Evolutionary conservation across 2,329 filamentous ascomycete species (phyloP).

Genomic region (Paecilomyces sp.): DNA sequence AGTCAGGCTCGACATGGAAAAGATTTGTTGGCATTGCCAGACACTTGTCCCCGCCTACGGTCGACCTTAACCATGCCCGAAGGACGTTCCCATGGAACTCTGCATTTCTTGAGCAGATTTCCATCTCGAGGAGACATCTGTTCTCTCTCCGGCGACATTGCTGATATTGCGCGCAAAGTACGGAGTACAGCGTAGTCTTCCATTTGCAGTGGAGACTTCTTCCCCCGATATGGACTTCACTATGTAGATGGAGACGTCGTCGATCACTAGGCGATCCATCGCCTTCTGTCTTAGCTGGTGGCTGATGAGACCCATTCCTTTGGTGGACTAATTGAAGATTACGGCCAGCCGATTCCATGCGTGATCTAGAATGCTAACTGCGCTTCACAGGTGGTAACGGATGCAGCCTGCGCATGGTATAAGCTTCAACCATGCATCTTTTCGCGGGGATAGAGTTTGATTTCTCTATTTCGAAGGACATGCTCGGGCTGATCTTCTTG

Average conservation of each 20-base stretch:
- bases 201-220: neutral
- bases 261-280: neutral
- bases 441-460: neutral
- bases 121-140: neutral
- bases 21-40: no score
- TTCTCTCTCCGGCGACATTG: neutral
- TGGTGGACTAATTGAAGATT: neutral
- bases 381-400: neutral
- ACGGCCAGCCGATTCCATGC: neutral
- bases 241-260: neutral
- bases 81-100: neutral
- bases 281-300: neutral
- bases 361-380: neutral
- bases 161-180: neutral
- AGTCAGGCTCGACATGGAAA: no score
- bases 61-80: neutral
- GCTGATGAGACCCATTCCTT: neutral
- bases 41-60: neutral
- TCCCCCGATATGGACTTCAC: no score
- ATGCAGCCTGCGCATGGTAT: neutral
- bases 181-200: no score
- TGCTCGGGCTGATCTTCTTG: neutral
- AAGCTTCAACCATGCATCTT: neutral
- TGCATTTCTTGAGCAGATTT: neutral
- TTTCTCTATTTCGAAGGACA: neutral